These are phyloP conservation scores for Malassezia dermatis DNA, from an alignment of 1,284 basidiomycete species.

Conservation along the genomic window DNA sequence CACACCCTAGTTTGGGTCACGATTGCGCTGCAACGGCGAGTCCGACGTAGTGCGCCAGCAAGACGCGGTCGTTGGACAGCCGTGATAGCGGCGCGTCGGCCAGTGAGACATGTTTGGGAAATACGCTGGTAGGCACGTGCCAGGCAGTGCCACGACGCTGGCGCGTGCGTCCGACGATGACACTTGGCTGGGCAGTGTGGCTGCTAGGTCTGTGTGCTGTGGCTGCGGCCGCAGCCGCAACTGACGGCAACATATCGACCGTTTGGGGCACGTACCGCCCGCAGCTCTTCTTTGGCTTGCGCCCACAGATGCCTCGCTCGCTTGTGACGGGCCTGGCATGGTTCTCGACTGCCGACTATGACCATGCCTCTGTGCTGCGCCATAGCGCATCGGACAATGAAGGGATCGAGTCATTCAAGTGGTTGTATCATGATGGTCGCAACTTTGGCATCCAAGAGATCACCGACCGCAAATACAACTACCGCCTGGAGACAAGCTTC, in stretches of 20 bases:
- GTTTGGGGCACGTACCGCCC: conserved; percentile 84
- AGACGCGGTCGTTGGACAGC: neutral
- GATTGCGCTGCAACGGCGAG: neutral
- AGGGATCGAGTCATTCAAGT: conserved; percentile 68
- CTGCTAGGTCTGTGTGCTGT: neutral
- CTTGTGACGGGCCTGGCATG: conserved; percentile 83
- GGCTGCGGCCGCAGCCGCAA: neutral
- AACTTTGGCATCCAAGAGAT: conserved; percentile 74
- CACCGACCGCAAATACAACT: conserved; percentile 69
- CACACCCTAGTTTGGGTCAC: neutral
- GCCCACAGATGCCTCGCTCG: conserved; percentile 70
- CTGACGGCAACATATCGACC: conserved; percentile 51
- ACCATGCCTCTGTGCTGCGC: conserved; percentile 53
- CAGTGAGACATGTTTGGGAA: neutral
- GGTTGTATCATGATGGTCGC: conserved; percentile 74
- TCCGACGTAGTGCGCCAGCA: neutral
- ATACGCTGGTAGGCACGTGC: neutral
- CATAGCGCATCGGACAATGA: conserved; percentile 86
- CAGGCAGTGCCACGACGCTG: neutral
- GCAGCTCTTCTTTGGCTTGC: conserved; percentile 81
- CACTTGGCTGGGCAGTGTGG: neutral
- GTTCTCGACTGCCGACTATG: conserved; percentile 44
- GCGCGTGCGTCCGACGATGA: neutral
- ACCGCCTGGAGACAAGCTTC: conserved; percentile 71
- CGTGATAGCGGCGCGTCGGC: neutral